phyloP scores from a whole-genome alignment of 768 basidiomycete genomes.

The Mycena epipterygia region DNA sequence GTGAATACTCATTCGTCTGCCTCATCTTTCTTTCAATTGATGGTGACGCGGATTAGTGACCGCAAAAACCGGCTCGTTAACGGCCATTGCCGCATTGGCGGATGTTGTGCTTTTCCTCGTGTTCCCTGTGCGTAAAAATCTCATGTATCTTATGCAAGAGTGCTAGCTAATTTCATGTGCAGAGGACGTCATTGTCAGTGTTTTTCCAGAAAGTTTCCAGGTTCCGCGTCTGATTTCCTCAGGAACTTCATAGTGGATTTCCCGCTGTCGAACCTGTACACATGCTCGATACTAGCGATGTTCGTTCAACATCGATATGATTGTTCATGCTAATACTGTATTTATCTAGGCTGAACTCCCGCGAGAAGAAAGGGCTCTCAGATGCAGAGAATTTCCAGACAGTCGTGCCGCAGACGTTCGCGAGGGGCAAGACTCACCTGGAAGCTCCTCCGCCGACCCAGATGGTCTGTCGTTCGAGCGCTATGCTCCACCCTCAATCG shows the following conservation, averaged over 20 bases:
- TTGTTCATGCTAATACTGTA: not conserved
- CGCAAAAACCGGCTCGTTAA: constrained; percentile 19
- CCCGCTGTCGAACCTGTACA: constrained; percentile 28
- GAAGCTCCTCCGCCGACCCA: not conserved
- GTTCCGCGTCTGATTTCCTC: not conserved
- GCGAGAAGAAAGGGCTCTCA: not conserved
- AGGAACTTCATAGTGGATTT: constrained; percentile 30
- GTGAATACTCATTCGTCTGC: constrained; percentile 1
- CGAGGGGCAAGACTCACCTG: not conserved
- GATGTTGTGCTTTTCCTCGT: constrained; percentile 20
- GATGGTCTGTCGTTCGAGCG: not conserved
- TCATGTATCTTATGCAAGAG: not conserved
- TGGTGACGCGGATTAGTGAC: constrained; percentile 11
- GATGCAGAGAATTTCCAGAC: constrained; percentile 2
- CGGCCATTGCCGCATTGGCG: constrained; percentile 15
- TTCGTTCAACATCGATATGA: not conserved
- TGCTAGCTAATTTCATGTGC: too few relatives aligned
- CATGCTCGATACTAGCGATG: constrained; percentile 30
- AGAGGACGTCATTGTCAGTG: too few relatives aligned
- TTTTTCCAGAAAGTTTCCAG: too few relatives aligned
- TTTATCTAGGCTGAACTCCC: constrained; percentile 18
- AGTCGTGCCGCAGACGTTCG: not conserved
- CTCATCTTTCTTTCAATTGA: not conserved
- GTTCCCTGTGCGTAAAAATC: constrained; percentile 10
- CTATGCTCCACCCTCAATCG: not conserved